A percentile compares a stretch with the other conserved stretches of the same genome.
phyloP scores from a whole-genome alignment of 2,329 filamentous ascomycete species.

The Aspergillus pseudoviridinutans region DNA sequence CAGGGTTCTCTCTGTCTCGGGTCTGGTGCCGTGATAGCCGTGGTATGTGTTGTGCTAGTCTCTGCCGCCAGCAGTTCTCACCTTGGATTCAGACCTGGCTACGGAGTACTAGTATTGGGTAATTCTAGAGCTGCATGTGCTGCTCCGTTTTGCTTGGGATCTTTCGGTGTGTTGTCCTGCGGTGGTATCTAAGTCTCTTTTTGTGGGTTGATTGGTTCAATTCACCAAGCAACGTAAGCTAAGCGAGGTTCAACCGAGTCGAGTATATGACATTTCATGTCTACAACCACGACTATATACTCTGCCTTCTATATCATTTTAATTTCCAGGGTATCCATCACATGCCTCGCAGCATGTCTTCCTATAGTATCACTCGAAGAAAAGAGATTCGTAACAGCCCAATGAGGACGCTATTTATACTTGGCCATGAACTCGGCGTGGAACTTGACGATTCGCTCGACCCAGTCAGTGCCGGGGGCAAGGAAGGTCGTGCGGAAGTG shows the following conservation, averaged over 20 bases:
- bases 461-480: conserved; percentile 93
- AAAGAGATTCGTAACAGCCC: not conserved
- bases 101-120: too few relatives aligned
- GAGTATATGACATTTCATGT: not conserved
- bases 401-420: conserved; percentile 41
- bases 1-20: too few relatives aligned
- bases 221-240: too few relatives aligned
- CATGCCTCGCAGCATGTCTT: not conserved
- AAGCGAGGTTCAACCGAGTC: not conserved
- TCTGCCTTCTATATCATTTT: not conserved
- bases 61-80: too few relatives aligned
- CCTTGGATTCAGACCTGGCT: too few relatives aligned
- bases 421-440: conserved; percentile 87
- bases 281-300: not conserved
- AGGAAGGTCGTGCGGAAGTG: conserved; percentile 98
- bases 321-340: not conserved
- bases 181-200: too few relatives aligned
- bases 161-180: not conserved
- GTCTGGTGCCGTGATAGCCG: too few relatives aligned
- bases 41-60: too few relatives aligned
- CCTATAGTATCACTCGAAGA: not conserved
- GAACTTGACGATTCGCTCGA: conserved; percentile 80
- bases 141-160: not conserved
- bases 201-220: not conserved
- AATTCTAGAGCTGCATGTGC: not conserved